phyloP scores from a whole-genome alignment of 1,139 yeast species.

The Nakaseomyces sp. region DNA sequence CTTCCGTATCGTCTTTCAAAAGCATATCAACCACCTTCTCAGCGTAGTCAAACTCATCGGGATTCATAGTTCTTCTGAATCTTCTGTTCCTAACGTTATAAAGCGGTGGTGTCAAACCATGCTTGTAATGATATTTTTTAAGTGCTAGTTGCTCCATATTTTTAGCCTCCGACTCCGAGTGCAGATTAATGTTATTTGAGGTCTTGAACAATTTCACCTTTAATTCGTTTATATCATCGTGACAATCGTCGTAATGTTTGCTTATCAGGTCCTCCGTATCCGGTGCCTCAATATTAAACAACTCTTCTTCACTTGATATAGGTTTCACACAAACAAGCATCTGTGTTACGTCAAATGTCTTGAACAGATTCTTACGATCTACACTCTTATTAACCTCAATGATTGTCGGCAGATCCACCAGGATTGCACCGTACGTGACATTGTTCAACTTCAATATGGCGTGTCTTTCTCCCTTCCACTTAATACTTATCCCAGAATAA shows the following conservation, averaged over 20 bases:
- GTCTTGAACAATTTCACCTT: slow-evolving; percentile 21
- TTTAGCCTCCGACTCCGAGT: slow-evolving; percentile 39
- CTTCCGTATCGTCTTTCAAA: slow-evolving; percentile 67
- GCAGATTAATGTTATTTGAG: slow-evolving; percentile 13
- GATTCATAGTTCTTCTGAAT: slow-evolving; percentile 45
- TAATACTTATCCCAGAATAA: slow-evolving; percentile 59
- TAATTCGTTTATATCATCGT: slow-evolving; percentile 27
- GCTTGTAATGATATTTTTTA: slow-evolving; percentile 48
- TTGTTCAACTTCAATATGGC: slow-evolving; percentile 55
- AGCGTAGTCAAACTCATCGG: slow-evolving; percentile 51
- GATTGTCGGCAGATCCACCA: slow-evolving; percentile 84
- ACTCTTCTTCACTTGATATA: slow-evolving; percentile 49
- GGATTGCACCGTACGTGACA: slow-evolving; percentile 65
- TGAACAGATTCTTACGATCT: slow-evolving; percentile 81
- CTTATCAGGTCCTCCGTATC: slow-evolving; percentile 28
- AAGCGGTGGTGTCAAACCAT: slow-evolving; percentile 79
- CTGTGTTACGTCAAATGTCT: slow-evolving; percentile 80
- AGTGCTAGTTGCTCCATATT: slow-evolving; percentile 37
- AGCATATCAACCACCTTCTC: slow-evolving; percentile 74
- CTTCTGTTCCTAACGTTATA: slow-evolving; percentile 45
- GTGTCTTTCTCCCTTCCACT: slow-evolving; percentile 66
- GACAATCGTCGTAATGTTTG: slow-evolving; percentile 33
- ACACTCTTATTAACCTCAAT: slow-evolving; percentile 84
- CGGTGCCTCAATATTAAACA: slow-evolving; percentile 28
- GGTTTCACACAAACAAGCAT: slow-evolving; percentile 67